These are phyloP conservation scores for Auriculariales sp. DNA, from an alignment of 768 basidiomycete species.

Conservation along the genomic window DNA sequence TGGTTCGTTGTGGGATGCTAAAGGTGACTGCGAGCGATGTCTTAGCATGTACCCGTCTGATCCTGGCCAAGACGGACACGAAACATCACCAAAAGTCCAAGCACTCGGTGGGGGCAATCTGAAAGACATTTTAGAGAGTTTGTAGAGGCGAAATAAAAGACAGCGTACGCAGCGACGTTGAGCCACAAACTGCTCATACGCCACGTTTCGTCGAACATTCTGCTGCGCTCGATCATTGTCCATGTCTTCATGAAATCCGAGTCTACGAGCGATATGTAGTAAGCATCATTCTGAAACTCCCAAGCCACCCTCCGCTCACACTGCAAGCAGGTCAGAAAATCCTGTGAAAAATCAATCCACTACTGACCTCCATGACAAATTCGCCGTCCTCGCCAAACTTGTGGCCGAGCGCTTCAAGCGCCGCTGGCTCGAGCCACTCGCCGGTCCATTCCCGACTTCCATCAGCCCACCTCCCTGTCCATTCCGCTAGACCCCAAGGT, in stretches of 20 bases:
- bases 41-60: not conserved
- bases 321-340: not conserved
- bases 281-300: too few species aligned
- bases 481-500: conserved; percentile 16
- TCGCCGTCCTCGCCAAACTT: conserved; percentile 37
- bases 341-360: not conserved
- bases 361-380: conserved; percentile 38
- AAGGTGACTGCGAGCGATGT: conserved; percentile 26
- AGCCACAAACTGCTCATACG: conserved; percentile 35
- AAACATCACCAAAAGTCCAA: conserved; percentile 40
- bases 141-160: conserved; percentile 10
- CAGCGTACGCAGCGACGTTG: conserved; percentile 27
- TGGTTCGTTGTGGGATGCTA: conserved; percentile 23
- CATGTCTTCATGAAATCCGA: conserved; percentile 17
- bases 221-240: conserved; percentile 27
- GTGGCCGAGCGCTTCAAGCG: conserved; percentile 28
- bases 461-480: conserved; percentile 38
- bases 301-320: too few species aligned
- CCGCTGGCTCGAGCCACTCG: conserved; percentile 27
- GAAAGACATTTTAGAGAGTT: not conserved
- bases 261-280: conserved; percentile 2
- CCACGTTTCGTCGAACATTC: conserved; percentile 35
- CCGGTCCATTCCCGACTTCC: conserved; percentile 42
- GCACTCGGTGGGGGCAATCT: conserved; percentile 16
- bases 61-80: conserved; percentile 23